Base-by-base conservation (phyloP, 169 alveolate species). In the Plasmodium blacklocki region DNA sequence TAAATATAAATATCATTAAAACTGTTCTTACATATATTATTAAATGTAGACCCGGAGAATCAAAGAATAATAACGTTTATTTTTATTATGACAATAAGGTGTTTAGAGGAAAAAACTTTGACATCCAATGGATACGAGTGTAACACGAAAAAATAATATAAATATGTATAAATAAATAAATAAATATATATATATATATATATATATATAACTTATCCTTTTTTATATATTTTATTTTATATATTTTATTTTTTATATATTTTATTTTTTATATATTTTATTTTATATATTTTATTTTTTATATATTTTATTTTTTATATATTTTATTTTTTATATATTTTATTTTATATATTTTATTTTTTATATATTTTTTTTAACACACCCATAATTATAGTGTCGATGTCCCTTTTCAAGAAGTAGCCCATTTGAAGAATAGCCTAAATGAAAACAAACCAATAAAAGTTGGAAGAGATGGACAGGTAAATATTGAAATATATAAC, bases 381-480 rank as follows among this genome's bases (percentile, higher is more conserved):
- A 9, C 14, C 59, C 19, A 32, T 15, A 47, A 45, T 39, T 54
- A 86, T 52, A 88, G 76, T n/a, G 91, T 92, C 3, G 94, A 94
- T n/a, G 74, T 94, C 39, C 88, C 73, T 12, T 90, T 91, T 56
- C 76, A 88, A 7, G 95, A 89, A 26, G 92, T 89, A n/a, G 43
- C 88, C 4, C 88, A 94, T 66, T 63, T 94, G 47, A 88, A 73
- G 43, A 93, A 93, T 74, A 72, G 92, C 58, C 75, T 63, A 21
- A 88, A 92, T 74, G 92, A 88, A 52, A 56, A 88, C 67, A 80
- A 56, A 71, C 94, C 94, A 21, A 76, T 94, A 39, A 88, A 86
- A 75, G 91, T 88, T 23, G 93, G 92, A 2, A 89, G 94, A 39
- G 95, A 94, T 70, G 95, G 95, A 5, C 95, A 92, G 74, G 92